Evolutionary conservation across 176 grass and related monocot genomes (phyloP).

Genomic region (Cenchrus fungigraminus): DNA sequence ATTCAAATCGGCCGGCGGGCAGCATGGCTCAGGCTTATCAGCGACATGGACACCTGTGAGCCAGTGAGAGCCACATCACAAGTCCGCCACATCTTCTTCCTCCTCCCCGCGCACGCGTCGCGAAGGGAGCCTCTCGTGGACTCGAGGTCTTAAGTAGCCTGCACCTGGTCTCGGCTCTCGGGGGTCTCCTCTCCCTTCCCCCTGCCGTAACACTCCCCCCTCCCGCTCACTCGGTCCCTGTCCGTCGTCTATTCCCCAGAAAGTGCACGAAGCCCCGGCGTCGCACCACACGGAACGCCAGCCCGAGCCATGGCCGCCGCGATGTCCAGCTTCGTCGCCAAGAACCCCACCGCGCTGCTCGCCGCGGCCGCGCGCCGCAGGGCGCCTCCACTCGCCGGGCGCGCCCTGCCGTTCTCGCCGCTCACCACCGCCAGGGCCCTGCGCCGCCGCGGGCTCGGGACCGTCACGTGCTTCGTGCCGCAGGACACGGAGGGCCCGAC

Average conservation of each 20-base stretch:
- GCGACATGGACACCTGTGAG: slow-evolving; percentile 13
- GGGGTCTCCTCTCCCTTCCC: neutral
- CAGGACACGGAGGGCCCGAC: slow-evolving; percentile 12
- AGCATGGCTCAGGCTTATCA: rapidly evolving
- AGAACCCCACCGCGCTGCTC: slow-evolving; percentile 50
- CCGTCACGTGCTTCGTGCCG: slow-evolving; percentile 65
- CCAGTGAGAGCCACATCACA: neutral
- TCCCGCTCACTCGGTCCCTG: slow-evolving; percentile 32
- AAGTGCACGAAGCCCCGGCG: neutral
- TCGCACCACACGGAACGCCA: slow-evolving; percentile 1
- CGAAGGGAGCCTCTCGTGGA: slow-evolving; percentile 20
- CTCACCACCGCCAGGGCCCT: slow-evolving; percentile 37
- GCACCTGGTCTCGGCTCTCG: neutral
- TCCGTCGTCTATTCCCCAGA: slow-evolving; percentile 28
- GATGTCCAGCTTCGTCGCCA: slow-evolving; percentile 41
- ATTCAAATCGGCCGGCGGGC: slow-evolving; percentile 8
- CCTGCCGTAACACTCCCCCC: neutral
- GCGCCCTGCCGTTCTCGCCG: slow-evolving; percentile 40
- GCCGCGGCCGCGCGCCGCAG: slow-evolving; percentile 41
- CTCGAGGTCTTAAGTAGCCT: neutral
- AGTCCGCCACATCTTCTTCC: slow-evolving; percentile 21
- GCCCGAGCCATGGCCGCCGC: slow-evolving; percentile 31
- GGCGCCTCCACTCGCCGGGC: slow-evolving; percentile 4
- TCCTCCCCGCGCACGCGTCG: slow-evolving; percentile 5
- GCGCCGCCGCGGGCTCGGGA: slow-evolving; percentile 36